Percentiles rank a stretch among this genome's conserved stretches.
Conservation (phyloP, 768 basidiomycete species). For the Macrolepiota dolichaula region DNA sequence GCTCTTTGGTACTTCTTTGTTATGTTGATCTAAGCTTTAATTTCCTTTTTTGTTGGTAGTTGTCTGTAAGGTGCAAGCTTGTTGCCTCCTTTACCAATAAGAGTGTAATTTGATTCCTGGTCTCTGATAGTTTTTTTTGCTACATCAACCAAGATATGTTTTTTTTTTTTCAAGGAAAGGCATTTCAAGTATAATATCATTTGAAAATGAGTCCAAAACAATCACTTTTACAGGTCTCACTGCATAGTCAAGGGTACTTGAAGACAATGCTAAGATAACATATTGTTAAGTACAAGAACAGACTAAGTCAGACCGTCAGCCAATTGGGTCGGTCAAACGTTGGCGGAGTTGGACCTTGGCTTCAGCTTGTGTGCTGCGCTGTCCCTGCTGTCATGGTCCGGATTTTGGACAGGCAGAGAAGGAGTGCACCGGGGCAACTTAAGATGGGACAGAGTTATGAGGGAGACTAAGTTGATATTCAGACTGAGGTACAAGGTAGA, state of each 20-base stretch:
- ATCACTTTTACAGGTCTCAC: slow-evolving; percentile 17
- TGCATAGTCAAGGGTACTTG: slow-evolving; percentile 15
- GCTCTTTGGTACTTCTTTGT: background rate
- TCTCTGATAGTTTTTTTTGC: slow-evolving; percentile 11
- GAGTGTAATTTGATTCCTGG: background rate
- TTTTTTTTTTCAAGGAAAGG: slow-evolving; percentile 31
- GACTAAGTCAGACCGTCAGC: no score
- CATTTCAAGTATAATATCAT: slow-evolving; percentile 27
- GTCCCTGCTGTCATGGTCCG: no score
- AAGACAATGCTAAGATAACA: no score
- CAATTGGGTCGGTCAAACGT: no score
- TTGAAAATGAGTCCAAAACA: slow-evolving; percentile 20
- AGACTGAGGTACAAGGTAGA: no score
- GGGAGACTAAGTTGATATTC: no score
- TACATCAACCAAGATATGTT: slow-evolving; percentile 31
- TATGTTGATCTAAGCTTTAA: background rate
- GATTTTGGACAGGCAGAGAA: no score
- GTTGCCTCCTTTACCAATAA: background rate
- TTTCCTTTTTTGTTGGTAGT: background rate
- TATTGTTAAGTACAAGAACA: no score
- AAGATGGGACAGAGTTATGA: no score
- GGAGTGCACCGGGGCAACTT: no score
- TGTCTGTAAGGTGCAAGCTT: background rate
- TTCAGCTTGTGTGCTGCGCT: no score
- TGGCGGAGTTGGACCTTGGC: no score